Base-by-base conservation (phyloP, 345 rosid genomes). In the Lepidium africanum region DNA sequence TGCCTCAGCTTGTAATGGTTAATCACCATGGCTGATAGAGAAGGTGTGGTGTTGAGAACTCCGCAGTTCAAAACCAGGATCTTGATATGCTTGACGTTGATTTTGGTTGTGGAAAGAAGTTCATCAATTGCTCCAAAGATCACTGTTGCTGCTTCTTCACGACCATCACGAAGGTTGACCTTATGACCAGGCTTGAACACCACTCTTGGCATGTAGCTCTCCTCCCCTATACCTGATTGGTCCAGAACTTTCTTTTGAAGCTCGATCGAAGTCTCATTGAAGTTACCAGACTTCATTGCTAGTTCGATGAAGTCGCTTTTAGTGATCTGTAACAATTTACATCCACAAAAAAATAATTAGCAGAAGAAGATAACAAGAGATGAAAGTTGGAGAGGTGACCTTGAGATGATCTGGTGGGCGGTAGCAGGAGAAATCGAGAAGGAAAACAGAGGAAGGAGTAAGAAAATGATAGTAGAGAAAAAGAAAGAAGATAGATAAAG, bases 161-260 rank as follows among this genome's bases (percentile, higher is more conserved):
- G 78, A 1, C 88, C 86, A 9, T 88, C 86, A 21, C 78, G 69
- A 15, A 81, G 59, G 60, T 79, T 76, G 58, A 74, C 62, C 42
- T 39, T 76, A 61, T 81, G 73, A 21, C 74, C 80, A 1, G 82
- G 80, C 19, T 73, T 70, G 66, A 85, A 84, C 2, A 90, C 79
- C 2, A 54, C 41, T 75, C 81, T 79, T 2, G 96, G 89, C 77
- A 90, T 65, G 79, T 79, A 87, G 23, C 82, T 82, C 60, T 84
- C 81, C 19, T 90, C 93, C 54, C 96, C 96, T n/a, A 87, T 78
- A 13, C 93, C 93, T 1, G 93, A 87, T 33, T 81, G 77, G 46
- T 80, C 71, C 23, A 89, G 79, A 3, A 74, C 66, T 59, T 65
- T 69, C 21, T 71, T 77, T 71, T 87, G 88, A 49, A 85, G 83